These are phyloP conservation scores for Ramaria rubella DNA, from an alignment of 768 basidiomycete genomes.

Conservation along the genomic window DNA sequence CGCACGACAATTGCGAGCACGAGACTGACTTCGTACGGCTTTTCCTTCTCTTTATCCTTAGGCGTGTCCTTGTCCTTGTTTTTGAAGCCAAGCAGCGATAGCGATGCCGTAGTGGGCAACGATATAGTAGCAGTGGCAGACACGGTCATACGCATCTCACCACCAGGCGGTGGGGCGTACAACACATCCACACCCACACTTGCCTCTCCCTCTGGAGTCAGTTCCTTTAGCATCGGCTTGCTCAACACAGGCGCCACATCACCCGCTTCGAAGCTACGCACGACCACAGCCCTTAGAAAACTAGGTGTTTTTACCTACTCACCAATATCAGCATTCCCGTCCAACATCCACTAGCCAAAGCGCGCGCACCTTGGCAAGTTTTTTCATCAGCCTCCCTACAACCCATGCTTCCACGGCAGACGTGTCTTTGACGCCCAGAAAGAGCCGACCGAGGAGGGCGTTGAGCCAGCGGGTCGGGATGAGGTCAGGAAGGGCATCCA, in stretches of 20 bases:
- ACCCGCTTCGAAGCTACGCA: constrained; percentile 87
- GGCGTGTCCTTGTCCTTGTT: not conserved
- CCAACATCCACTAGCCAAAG: not conserved
- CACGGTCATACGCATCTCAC: constrained; percentile 83
- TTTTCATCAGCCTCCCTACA: constrained; percentile 86
- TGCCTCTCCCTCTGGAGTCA: constrained; percentile 90
- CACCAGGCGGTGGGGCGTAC: constrained; percentile 36
- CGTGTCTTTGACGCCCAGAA: constrained; percentile 89
- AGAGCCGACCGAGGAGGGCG: constrained; percentile 84
- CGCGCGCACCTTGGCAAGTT: constrained; percentile 56
- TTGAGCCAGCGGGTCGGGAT: constrained; percentile 98
- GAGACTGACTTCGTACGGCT: constrained; percentile 83
- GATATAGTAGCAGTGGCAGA: constrained; percentile 86
- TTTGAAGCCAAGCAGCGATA: constrained; percentile 12
- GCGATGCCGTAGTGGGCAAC: constrained; percentile 25
- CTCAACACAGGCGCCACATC: constrained; percentile 77
- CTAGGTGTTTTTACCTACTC: constrained; percentile 67
- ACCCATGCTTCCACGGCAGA: constrained; percentile 76
- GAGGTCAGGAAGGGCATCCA: constrained; percentile 92
- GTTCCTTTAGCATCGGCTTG: constrained; percentile 97
- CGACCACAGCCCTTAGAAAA: constrained; percentile 78
- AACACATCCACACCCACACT: constrained; percentile 78
- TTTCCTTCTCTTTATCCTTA: constrained; percentile 55
- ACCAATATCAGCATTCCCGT: not conserved
- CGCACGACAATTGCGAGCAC: constrained; percentile 83